phyloP scores from a whole-genome alignment of 1,284 basidiomycete species.

The Apiotrichum gracile region DNA sequence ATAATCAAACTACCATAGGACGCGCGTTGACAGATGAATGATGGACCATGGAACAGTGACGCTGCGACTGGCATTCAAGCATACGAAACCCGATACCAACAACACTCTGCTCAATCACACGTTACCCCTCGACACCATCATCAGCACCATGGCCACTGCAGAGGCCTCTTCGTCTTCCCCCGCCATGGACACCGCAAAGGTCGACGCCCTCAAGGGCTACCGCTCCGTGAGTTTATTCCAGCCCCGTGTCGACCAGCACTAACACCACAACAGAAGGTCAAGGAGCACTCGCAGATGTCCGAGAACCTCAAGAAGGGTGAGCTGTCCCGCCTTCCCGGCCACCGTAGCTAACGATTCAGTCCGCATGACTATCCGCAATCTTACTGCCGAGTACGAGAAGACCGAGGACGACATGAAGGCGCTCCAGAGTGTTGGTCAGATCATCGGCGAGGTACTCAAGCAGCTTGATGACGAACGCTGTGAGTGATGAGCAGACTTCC shows the following conservation, averaged over 20 bases:
- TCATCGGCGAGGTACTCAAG: conserved; percentile 98
- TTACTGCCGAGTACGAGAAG: conserved; percentile 87
- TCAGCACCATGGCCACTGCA: conserved; percentile 12
- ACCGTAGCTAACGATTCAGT: conserved; percentile 22
- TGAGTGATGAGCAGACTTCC: conserved; percentile 49
- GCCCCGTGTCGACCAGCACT: background rate
- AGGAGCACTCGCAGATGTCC: conserved; percentile 72
- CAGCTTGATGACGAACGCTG: conserved; percentile 97
- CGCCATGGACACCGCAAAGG: conserved; percentile 41
- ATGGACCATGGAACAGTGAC: background rate
- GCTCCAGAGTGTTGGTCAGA: conserved; percentile 96
- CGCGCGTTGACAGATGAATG: too few relatives aligned
- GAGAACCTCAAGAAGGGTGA: conserved; percentile 78
- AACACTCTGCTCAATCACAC: conserved; percentile 1
- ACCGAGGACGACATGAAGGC: conserved; percentile 99
- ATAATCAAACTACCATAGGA: background rate
- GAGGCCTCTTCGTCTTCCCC: conserved; percentile 25
- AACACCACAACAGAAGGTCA: conserved; percentile 66
- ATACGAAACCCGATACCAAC: background rate
- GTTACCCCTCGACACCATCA: background rate
- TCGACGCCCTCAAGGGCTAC: conserved; percentile 47
- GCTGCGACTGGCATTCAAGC: background rate
- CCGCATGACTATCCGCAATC: conserved; percentile 60
- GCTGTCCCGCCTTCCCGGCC: conserved; percentile 36
- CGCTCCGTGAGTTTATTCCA: conserved; percentile 33